Evolutionary conservation across 208 protist genomes (phyloP).

Genomic region (Leishmania gerbilli): DNA sequence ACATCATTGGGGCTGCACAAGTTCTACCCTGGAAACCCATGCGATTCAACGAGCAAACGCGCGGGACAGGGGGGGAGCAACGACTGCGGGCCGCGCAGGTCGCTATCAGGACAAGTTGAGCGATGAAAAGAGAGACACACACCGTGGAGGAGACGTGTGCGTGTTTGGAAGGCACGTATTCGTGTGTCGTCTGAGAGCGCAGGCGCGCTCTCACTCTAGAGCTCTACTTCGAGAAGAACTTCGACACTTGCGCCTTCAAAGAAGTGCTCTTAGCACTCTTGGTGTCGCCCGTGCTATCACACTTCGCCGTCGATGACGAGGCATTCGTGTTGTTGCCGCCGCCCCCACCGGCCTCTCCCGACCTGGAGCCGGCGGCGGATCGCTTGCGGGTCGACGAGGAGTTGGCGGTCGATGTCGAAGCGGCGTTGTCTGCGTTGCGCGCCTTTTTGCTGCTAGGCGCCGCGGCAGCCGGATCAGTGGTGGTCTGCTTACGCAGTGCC

Average conservation of each 20-base stretch:
- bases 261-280: background rate
- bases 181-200: background rate
- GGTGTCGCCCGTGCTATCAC: background rate
- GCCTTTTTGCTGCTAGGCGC: background rate
- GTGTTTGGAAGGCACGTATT: background rate
- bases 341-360: background rate
- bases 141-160: background rate
- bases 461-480: background rate
- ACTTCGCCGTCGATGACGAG: background rate
- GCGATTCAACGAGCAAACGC: background rate
- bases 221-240: slow-evolving; percentile 1
- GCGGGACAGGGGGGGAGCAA: background rate
- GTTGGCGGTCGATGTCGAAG: background rate
- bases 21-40: background rate
- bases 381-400: background rate
- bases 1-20: background rate
- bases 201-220: background rate
- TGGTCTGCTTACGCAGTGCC: slow-evolving; percentile 6
- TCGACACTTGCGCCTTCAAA: background rate
- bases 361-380: background rate
- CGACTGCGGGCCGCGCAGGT: background rate
- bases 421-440: background rate
- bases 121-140: background rate
- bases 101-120: background rate
- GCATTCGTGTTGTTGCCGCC: background rate